phyloP scores from a whole-genome alignment of 768 basidiomycete genomes.

The Naganishia vaughanmartiniae region DNA sequence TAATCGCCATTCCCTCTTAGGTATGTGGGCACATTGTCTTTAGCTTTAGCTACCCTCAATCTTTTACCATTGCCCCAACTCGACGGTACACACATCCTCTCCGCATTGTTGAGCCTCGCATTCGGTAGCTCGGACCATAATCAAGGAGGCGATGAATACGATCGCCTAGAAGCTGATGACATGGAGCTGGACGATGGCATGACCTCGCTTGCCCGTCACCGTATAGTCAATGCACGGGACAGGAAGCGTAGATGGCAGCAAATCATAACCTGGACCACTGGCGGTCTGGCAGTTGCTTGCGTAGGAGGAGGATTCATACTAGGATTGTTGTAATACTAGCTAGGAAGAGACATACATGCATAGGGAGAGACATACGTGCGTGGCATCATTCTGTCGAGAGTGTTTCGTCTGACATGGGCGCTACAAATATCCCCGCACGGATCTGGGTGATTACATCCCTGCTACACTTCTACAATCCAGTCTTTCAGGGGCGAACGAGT shows the following conservation, averaged over 20 bases:
- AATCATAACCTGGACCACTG: background rate
- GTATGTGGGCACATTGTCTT: conserved; percentile 21
- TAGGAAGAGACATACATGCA: no score
- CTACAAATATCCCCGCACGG: no score
- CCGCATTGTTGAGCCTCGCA: conserved; percentile 13
- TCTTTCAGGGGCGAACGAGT: background rate
- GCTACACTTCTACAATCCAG: background rate
- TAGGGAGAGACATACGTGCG: no score
- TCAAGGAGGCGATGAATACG: background rate
- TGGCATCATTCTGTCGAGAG: no score
- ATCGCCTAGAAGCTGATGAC: background rate
- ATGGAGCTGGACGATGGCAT: background rate
- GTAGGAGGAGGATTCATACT: conserved; percentile 3
- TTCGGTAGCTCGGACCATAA: background rate
- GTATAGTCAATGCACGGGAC: background rate
- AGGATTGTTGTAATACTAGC: conserved; percentile 6
- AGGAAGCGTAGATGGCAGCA: conserved; percentile 12
- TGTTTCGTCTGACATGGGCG: no score
- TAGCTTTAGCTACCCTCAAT: conserved; percentile 28
- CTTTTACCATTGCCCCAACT: conserved; percentile 28
- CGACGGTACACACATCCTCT: conserved; percentile 29
- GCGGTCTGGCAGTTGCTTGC: background rate
- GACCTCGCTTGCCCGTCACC: background rate
- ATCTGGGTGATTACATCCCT: no score
- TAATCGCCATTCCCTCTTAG: background rate